A percentile compares a stretch with the other conserved stretches of the same genome.
These are phyloP conservation scores for Kurtzmaniella cleridarum DNA, from an alignment of 805 yeast species.

Conservation along the genomic window DNA sequence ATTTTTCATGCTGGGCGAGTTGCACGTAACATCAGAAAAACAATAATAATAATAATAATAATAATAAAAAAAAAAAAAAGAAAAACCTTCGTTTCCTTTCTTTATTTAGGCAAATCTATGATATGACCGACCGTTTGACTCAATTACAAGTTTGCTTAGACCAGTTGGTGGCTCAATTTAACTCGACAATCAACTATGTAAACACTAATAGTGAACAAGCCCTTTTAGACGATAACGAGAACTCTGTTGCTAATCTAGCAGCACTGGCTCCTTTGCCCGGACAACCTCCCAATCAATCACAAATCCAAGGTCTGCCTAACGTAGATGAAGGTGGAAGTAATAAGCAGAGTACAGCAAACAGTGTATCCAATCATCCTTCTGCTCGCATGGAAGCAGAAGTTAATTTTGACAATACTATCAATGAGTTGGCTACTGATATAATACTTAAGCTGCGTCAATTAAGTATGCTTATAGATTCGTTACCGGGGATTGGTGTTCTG, in stretches of 20 bases:
- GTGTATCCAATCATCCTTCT: slow-evolving; percentile 12
- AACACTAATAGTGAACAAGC: slow-evolving; percentile 34
- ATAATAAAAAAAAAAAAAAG: too few relatives aligned
- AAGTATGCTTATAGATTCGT: slow-evolving; percentile 73
- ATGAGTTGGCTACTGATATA: slow-evolving; percentile 79
- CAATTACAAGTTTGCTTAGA: slow-evolving; percentile 88
- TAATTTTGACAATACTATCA: slow-evolving; percentile 43
- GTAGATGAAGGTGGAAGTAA: slow-evolving; percentile 10
- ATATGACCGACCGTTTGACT: slow-evolving; percentile 81
- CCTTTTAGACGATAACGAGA: slow-evolving; percentile 46
- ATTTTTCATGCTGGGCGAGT: too few relatives aligned
- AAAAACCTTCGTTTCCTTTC: background rate
- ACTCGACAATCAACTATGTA: slow-evolving; percentile 72
- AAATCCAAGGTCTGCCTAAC: slow-evolving; percentile 2
- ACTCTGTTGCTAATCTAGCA: slow-evolving; percentile 57
- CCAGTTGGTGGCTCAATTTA: slow-evolving; percentile 73
- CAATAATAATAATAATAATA: too few relatives aligned
- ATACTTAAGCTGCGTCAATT: slow-evolving; percentile 84
- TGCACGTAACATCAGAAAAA: too few relatives aligned
- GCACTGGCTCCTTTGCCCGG: slow-evolving; percentile 51
- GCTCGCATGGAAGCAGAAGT: slow-evolving; percentile 12
- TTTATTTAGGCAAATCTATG: background rate
- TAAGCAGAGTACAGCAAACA: slow-evolving; percentile 11
- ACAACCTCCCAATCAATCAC: background rate
- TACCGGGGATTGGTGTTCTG: slow-evolving; percentile 90